Evolutionary conservation across 345 rosid genomes (phyloP).

Genomic region (Raphanus raphanistrum): DNA sequence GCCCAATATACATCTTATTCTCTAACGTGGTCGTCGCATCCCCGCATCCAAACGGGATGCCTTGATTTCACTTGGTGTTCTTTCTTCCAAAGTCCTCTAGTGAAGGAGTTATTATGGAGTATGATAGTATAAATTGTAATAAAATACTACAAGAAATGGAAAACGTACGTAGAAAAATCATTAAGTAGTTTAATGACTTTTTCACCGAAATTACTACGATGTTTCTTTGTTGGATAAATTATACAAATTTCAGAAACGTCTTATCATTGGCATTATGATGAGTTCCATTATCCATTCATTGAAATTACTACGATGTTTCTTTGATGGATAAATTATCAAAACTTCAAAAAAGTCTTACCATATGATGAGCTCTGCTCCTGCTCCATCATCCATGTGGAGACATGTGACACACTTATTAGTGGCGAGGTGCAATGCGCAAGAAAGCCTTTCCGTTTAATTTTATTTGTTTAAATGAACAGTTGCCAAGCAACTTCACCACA

Average conservation of each 20-base stretch:
- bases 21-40: neutral
- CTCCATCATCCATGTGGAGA: constrained; percentile 15
- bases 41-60: constrained; percentile 1
- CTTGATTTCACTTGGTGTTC: neutral
- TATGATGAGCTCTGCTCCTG: no score
- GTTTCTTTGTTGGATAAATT: constrained; percentile 2
- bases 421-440: neutral
- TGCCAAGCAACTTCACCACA: constrained; percentile 24
- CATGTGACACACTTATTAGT: constrained; percentile 1
- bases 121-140: neutral
- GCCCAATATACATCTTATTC: neutral
- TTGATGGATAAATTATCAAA: no score
- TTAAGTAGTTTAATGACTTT: constrained; percentile 9
- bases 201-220: neutral
- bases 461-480: constrained; percentile 8
- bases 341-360: no score
- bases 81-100: neutral
- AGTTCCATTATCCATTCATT: neutral
- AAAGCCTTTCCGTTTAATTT: neutral
- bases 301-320: no score
- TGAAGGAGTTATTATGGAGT: no score
- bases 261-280: neutral
- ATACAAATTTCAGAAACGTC: neutral
- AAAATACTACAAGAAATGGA: neutral
- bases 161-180: neutral